phyloP scores from a whole-genome alignment of 305 asterid genomes.

The Petunia hybrid region DNA sequence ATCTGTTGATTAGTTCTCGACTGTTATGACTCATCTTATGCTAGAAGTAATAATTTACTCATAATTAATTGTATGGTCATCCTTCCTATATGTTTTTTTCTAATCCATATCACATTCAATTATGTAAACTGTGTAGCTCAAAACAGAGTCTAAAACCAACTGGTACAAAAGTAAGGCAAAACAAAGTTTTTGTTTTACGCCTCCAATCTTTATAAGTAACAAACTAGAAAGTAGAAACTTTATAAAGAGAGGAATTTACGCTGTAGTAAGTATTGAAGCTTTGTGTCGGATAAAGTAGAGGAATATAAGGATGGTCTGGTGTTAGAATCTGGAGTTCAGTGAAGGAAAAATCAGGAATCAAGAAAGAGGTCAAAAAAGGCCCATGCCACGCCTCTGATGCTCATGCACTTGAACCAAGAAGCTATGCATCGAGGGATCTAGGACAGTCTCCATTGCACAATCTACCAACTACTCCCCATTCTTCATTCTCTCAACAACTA shows the following conservation, averaged over 20 bases:
- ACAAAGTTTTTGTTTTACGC: too few relatives aligned
- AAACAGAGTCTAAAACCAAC: too few relatives aligned
- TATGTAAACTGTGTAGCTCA: too few relatives aligned
- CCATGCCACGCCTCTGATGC: neutral
- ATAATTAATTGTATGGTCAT: neutral
- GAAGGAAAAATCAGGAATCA: neutral
- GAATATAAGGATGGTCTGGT: neutral
- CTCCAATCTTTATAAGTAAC: too few relatives aligned
- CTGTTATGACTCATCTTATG: too few relatives aligned
- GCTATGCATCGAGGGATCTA: neutral
- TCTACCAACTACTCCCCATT: neutral
- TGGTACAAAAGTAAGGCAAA: too few relatives aligned
- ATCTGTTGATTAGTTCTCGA: too few relatives aligned
- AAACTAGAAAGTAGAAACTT: too few relatives aligned
- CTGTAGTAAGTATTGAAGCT: neutral
- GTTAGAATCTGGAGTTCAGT: neutral
- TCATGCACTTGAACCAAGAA: neutral
- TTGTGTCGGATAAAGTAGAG: neutral
- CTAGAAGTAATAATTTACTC: too few relatives aligned
- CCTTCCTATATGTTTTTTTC: neutral
- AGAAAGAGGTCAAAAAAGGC: neutral
- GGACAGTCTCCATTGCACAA: neutral
- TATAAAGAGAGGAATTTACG: too few relatives aligned
- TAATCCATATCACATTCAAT: too few relatives aligned
- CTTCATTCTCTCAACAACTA: neutral